phyloP scores from a whole-genome alignment of 2,329 filamentous ascomycete genomes.

The Aspergillus aculeatinus region DNA sequence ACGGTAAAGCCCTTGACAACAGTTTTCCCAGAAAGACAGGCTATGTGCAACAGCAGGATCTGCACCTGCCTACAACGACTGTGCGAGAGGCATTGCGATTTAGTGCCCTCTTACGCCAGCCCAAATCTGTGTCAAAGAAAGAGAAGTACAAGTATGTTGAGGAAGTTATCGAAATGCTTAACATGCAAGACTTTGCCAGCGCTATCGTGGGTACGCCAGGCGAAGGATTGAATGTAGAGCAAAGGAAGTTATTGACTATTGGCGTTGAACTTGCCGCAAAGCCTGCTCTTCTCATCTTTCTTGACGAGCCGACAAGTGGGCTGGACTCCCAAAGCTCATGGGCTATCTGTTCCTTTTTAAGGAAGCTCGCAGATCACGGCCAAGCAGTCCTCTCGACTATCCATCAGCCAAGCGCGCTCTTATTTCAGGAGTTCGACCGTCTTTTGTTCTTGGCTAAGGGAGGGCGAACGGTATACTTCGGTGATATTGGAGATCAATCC shows the following conservation, averaged over 20 bases:
- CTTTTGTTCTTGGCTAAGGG: conserved; percentile 63
- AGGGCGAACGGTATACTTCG: conserved; percentile 67
- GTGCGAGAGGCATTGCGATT: conserved; percentile 85
- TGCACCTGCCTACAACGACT: conserved; percentile 79
- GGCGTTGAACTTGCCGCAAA: conserved; percentile 91
- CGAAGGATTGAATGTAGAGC: conserved; percentile 65
- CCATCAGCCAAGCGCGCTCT: conserved; percentile 88
- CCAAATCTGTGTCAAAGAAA: conserved; percentile 62
- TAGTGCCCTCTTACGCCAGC: conserved; percentile 79
- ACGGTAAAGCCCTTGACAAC: conserved; percentile 56
- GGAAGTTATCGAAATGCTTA: conserved; percentile 75
- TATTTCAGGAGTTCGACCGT: conserved; percentile 78
- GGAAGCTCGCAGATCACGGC: conserved; percentile 82
- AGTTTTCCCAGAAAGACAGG: conserved; percentile 66
- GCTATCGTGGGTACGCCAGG: conserved; percentile 84
- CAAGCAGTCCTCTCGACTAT: conserved; percentile 91
- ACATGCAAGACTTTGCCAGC: conserved; percentile 85
- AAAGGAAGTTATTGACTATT: conserved; percentile 75
- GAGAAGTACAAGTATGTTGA: conserved; percentile 86
- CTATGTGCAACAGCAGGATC: conserved; percentile 69
- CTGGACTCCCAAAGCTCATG: conserved; percentile 87
- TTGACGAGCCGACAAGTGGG: conserved; percentile 90
- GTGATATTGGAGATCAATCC: conserved; percentile 61
- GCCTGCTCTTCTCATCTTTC: conserved; percentile 79
- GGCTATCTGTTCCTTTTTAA: conserved; percentile 81